Percentiles rank a stretch among this genome's conserved stretches.
phyloP scores from a whole-genome alignment of 345 rosid genomes.

The Euphorbia pulcherrima region DNA sequence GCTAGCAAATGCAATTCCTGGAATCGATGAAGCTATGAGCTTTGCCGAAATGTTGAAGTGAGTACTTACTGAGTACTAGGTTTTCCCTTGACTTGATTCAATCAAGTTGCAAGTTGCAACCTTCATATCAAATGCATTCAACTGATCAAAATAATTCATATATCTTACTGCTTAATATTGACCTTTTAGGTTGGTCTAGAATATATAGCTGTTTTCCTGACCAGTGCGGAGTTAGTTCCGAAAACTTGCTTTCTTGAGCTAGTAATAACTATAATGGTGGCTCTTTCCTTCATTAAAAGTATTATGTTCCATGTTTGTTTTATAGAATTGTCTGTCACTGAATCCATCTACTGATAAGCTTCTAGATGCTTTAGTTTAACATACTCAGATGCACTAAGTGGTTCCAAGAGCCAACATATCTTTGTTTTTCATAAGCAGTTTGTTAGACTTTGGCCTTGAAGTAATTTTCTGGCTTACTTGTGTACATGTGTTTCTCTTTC shows the following conservation, averaged over 20 bases:
- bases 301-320: not conserved
- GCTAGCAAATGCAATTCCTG: slow-evolving; percentile 93
- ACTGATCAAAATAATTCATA: not conserved
- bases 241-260: not conserved
- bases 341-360: not conserved
- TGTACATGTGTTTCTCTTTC: not conserved
- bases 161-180: not conserved
- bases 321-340: not conserved
- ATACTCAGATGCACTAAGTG: not conserved
- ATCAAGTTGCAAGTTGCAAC: not conserved
- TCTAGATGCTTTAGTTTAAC: not conserved
- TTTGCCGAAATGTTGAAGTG: slow-evolving; percentile 98
- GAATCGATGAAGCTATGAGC: slow-evolving; percentile 99
- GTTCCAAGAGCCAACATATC: not conserved
- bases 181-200: not conserved
- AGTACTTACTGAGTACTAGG: slow-evolving; percentile 48
- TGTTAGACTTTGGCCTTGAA: no score
- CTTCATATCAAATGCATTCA: not conserved
- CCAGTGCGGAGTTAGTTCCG: not conserved
- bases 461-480: not conserved
- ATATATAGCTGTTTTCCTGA: not conserved
- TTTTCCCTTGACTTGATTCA: slow-evolving; percentile 1
- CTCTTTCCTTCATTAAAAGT: not conserved
- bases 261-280: not conserved
- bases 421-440: not conserved